Evolutionary conservation across 768 basidiomycete genomes (phyloP), one percentile per base, ranked within the genome.

Genomic region (Chalciporus pseudorubinellus): DNA sequence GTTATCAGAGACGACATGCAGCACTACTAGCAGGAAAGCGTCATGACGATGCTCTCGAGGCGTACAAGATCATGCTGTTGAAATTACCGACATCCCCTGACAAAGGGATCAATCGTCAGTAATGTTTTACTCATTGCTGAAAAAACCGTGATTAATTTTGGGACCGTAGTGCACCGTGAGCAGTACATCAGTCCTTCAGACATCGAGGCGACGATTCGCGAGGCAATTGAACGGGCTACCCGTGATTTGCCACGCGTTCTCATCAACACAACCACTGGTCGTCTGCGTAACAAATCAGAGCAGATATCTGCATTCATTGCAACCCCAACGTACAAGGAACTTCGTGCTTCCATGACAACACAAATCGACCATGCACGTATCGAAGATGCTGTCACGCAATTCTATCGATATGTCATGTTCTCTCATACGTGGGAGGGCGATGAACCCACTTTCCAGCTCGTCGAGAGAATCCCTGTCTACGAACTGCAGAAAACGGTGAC

Each of bases 351-450:
- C 0, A 57, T 51, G 52, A 54, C 51, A 0, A 55, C 34, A n/a
- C 10, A 19, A 4, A 52, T 50, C 22, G 46, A 59, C 9, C 12
- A 31, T 2, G 4, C 18, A 20, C 56, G 44, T 20, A 58, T 59
- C 18, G 14, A 54, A 2, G n/a, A 40, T 1, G 41, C 50, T 10
- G 50, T 58, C 2, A 33, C 7, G n/a, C 12, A 47, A 12, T 55
- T 50, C 22, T 59, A 47, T 13, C 53, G 39, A 9, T 59, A 59
- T n/a, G 57, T 48, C 38, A 59, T 38, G 12, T 43, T 60, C 36
- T 59, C 57, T 4, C 59, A 59, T 28, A 48, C n/a, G 21, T 59
- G 56, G 58, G 56, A 54, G 28, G 43, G 21, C 0, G 19, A 50
- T 3, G 58, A 51, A 43, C 58, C 58, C 3, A 39, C 48, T 8